These are phyloP conservation scores for Penicillium hordei DNA, from an alignment of 2,329 filamentous ascomycete species.

Conservation along the genomic window DNA sequence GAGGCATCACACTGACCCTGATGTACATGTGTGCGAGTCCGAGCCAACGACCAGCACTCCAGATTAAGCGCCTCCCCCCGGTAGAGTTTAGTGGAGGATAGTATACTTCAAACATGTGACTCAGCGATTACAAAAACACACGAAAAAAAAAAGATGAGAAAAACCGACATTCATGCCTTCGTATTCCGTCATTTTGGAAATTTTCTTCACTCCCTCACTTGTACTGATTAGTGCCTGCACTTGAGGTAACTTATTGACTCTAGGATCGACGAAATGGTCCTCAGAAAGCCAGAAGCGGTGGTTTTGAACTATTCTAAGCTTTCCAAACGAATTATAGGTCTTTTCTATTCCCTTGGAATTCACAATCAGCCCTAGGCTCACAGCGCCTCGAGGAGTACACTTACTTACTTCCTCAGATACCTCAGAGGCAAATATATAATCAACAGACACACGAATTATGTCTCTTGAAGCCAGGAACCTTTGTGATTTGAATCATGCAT, in stretches of 20 bases:
- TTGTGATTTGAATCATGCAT: constrained; percentile 41
- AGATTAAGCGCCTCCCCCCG: constrained; percentile 47
- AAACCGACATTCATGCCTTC: constrained; percentile 36
- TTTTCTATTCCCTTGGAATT: constrained; percentile 38
- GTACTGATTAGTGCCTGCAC: constrained; percentile 37
- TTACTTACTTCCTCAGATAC: constrained; percentile 41
- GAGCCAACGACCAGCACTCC: constrained; percentile 46
- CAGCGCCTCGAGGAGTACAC: neutral
- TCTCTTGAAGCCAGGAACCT: constrained; percentile 41
- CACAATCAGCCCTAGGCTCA: neutral
- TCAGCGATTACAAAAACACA: neutral
- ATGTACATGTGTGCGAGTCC: constrained; percentile 50
- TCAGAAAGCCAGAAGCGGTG: constrained; percentile 53
- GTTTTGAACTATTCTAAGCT: constrained; percentile 49
- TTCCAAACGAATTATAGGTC: constrained; percentile 43
- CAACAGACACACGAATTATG: constrained; percentile 43
- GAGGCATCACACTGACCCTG: constrained; percentile 43
- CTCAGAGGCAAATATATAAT: constrained; percentile 51
- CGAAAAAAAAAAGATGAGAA: neutral
- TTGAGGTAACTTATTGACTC: constrained; percentile 29
- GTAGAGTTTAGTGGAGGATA: constrained; percentile 50
- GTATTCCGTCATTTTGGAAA: constrained; percentile 47
- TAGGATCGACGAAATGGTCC: constrained; percentile 51
- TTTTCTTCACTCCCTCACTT: constrained; percentile 37
- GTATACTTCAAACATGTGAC: constrained; percentile 26